Percentiles rank a stretch among this genome's conserved stretches.
Conservation (phyloP, 768 basidiomycete species). For the Suillus bovinus region DNA sequence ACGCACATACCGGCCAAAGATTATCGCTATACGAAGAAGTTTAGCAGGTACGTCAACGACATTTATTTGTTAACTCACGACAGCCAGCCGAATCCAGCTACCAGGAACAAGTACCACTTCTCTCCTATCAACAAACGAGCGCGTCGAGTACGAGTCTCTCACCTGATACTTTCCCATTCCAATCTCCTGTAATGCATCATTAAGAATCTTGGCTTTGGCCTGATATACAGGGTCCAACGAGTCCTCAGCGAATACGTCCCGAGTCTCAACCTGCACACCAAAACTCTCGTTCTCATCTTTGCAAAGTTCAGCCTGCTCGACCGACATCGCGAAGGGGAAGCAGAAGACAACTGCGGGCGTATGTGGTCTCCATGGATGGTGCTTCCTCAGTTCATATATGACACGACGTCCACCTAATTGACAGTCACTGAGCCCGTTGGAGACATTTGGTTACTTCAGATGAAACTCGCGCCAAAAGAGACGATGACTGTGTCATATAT, state of each 20-base stretch:
- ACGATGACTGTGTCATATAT: neutral
- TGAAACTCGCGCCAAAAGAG: neutral
- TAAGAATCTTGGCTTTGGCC: slow-evolving; percentile 57
- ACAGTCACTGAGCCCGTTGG: neutral
- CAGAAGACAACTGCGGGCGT: neutral
- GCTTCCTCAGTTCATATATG: slow-evolving; percentile 2
- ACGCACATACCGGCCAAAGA: slow-evolving; percentile 62
- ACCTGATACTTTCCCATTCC: slow-evolving; percentile 75
- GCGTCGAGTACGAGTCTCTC: slow-evolving; percentile 12
- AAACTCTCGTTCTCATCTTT: slow-evolving; percentile 11
- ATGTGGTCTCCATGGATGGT: neutral
- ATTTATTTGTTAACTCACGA: slow-evolving; percentile 48
- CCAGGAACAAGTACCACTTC: slow-evolving; percentile 63
- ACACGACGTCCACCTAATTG: neutral
- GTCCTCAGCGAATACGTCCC: slow-evolving; percentile 28
- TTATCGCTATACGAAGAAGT: slow-evolving; percentile 49
- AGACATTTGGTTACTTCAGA: neutral
- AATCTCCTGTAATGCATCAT: slow-evolving; percentile 62
- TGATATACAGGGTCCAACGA: slow-evolving; percentile 57
- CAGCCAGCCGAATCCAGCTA: slow-evolving; percentile 76
- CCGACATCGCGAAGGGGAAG: slow-evolving; percentile 21
- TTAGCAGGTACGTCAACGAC: neutral
- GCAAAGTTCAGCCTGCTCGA: slow-evolving; percentile 5
- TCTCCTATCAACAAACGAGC: slow-evolving; percentile 5
- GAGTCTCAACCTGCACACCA: slow-evolving; percentile 14